Percentiles rank a stretch among this genome's conserved stretches.
phyloP scores from a whole-genome alignment of 495 filamentous ascomycete genomes.

The Elaphomyces granulatus region DNA sequence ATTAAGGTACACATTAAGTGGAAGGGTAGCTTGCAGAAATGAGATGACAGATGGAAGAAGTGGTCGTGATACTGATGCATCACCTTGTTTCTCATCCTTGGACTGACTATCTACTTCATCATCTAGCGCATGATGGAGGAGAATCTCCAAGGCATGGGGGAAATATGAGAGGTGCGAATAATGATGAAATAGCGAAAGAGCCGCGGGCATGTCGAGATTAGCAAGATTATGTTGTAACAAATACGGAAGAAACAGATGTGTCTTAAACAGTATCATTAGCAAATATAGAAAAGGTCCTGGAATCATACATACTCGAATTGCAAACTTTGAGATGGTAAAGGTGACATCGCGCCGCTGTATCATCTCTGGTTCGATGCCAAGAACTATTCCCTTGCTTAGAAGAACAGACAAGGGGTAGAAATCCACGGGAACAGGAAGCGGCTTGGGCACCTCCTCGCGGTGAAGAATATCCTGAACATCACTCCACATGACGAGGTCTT shows the following conservation, averaged over 20 bases:
- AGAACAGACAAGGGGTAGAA: conserved; percentile 91
- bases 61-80: conserved; percentile 33
- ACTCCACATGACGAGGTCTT: conserved; percentile 66
- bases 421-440: conserved; percentile 47
- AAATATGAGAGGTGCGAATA: conserved; percentile 83
- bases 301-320: conserved; percentile 51
- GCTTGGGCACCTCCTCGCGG: conserved; percentile 29
- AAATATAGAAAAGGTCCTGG: neutral
- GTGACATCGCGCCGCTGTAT: conserved; percentile 79
- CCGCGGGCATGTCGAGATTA: conserved; percentile 55
- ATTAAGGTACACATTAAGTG: conserved; percentile 62
- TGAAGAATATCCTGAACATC: conserved; percentile 79
- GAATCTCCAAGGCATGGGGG: conserved; percentile 78
- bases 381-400: conserved; percentile 67
- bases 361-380: conserved; percentile 85
- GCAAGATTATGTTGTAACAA: conserved; percentile 63
- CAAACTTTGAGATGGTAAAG: conserved; percentile 75
- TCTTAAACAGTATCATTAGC: conserved; percentile 34
- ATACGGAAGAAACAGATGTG: conserved; percentile 80
- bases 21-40: conserved; percentile 73
- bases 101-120: conserved; percentile 77
- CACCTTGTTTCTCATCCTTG: conserved; percentile 35
- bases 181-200: conserved; percentile 61
- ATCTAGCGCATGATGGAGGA: conserved; percentile 87
- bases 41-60: conserved; percentile 76